Evolutionary conservation across 352 stramenopile species (phyloP), one percentile per base, ranked within the genome.

Genomic region (Phytophthora multivora): DNA sequence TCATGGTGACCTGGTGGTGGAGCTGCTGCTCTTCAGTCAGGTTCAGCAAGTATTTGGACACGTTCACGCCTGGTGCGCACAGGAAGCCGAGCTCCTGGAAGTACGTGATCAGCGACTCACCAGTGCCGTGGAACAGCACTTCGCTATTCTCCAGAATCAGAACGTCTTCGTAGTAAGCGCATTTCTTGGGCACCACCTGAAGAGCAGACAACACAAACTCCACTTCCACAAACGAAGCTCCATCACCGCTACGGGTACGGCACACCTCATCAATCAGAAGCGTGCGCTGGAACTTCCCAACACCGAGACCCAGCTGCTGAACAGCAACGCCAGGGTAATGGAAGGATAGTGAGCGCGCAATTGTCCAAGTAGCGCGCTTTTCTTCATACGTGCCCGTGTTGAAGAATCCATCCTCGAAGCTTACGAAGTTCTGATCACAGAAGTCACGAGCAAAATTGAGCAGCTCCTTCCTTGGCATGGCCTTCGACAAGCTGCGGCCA

Each of bases 61-160:
- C 47, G 12, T 71, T 63, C 16, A 76, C 59, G 19, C 60, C 48
- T 15, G 49, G 39, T 30, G 72, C 57, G 46, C 71, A 80, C 21
- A 67, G 26, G 35, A 82, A 84, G 4, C 66, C 66, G 12, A 75
- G 66, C 41, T 75, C 66, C 38, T 67, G 61, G 57, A 75, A 75
- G 46, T 75, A 75, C 15, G 41, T 36, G 31, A 75, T 65, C 10
- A 75, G 46, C 3, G 60, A 66, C 38, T 71, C 60, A 18, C 66
- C 66, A 21, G 60, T 69, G 26, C 61, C 66, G 38, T 75, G 66
- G 53, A 71, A 75, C 11, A 75, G 36, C 51, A 75, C 66, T 62
- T 75, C 55, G 13, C 66, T 56, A 49, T 71, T 75, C 30, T 75
- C 61, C 12, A 75, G 51, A 59, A 75, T 68, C 45, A 75, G 25